phyloP scores from a whole-genome alignment of 441 rosid genomes.

The Corymbia calophylla region DNA sequence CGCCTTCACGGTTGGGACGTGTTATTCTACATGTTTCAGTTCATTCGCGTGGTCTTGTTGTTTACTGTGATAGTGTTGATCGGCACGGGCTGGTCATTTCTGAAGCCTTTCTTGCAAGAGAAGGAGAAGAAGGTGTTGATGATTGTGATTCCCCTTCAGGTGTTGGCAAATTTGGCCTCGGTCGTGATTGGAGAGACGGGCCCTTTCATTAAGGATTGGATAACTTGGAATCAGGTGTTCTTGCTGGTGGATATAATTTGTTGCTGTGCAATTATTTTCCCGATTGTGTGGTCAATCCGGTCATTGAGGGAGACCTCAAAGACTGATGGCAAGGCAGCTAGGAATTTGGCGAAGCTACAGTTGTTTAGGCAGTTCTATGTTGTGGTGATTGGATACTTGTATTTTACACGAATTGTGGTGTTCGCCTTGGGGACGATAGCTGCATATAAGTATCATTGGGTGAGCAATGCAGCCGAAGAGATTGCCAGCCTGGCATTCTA shows the following conservation, averaged over 20 bases:
- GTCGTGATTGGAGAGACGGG: conserved; percentile 42
- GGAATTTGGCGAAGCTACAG: conserved; percentile 41
- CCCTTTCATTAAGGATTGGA: conserved; percentile 42
- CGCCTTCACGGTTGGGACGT: conserved; percentile 65
- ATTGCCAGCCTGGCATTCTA: conserved; percentile 47
- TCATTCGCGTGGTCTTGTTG: conserved; percentile 49
- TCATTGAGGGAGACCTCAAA: conserved; percentile 40
- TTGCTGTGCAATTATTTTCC: conserved; percentile 48
- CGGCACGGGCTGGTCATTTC: conserved; percentile 60
- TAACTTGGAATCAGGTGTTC: conserved; percentile 49
- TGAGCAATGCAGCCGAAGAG: conserved; percentile 25
- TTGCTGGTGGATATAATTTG: conserved; percentile 41
- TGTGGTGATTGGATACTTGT: conserved; percentile 35
- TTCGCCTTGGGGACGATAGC: conserved; percentile 24
- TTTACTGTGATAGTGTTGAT: conserved; percentile 53
- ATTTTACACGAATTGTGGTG: conserved; percentile 43
- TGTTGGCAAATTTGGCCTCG: conserved; percentile 46
- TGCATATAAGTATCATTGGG: conserved; percentile 37
- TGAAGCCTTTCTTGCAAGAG: conserved; percentile 54
- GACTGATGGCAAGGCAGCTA: conserved; percentile 43
- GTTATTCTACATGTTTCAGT: conserved; percentile 47
- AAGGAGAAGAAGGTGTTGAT: conserved; percentile 48
- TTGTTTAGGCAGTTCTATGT: conserved; percentile 55
- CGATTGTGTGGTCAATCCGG: conserved; percentile 45
- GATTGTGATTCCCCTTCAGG: conserved; percentile 47